Evolutionary conservation across 2,329 filamentous ascomycete genomes (phyloP), one percentile per base, ranked within the genome.

Genomic region (Aspergillus tanneri): DNA sequence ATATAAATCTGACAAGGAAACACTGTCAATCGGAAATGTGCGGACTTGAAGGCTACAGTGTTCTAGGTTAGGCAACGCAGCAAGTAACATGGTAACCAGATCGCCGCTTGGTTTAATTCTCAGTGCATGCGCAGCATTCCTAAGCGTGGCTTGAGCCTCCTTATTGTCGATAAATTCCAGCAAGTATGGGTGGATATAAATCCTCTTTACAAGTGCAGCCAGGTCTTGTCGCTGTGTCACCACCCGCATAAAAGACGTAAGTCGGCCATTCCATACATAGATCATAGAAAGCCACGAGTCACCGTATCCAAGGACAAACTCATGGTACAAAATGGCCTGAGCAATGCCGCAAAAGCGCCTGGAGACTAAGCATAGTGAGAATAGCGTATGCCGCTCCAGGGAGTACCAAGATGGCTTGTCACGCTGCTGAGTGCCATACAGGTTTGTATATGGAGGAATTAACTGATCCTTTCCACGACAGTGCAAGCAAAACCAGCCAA

Each of bases 271-370:
- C 56, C 53, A 61, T 3, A 46, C 47, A 36, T 55, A 61, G 1
- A 40, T 8, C 2, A 19, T 32, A 25, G 57, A 60, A 4, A 22
- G 30, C 54, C 57, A 60, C 2, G 57, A 59, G 41, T 59, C 46
- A 34, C 57, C 57, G 16, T 58, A 62, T 10, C 57, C 58, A 23
- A 52, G 57, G 37, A 57, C 40, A 27, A 62, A 62, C 27, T 58
- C 56, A 34, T 58, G 55, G 39, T 60, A 55, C 7, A 61, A 48
- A 11, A 61, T 47, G 7, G 54, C 35, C 28, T 61, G 58, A 12
- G 46, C 51, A 27, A 53, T 30, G 12, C 44, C 25, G 3, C 42
- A 45, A 10, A 60, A 47, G 8, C 47, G 52, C 43, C 39, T 58
- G 8, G 57, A 63, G 11, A 53, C 50, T 21, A 56, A 27, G n/a